Evolutionary conservation across 495 filamentous ascomycete species (phyloP), one percentile per base, ranked within the genome.

Genomic region (Aspergillus haitiensis): DNA sequence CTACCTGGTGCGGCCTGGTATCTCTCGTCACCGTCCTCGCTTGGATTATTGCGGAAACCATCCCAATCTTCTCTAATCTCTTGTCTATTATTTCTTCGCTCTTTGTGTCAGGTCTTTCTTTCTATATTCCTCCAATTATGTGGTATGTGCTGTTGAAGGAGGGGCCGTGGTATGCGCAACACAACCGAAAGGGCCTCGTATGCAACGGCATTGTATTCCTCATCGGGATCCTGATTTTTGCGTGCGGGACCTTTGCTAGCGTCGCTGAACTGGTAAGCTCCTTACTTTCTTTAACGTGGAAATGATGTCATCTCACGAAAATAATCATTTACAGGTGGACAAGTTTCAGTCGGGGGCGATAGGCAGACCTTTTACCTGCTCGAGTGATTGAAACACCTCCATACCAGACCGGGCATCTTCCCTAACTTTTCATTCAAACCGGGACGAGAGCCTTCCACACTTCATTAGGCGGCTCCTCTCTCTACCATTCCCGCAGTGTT

Each of bases 41-140:
- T 4, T 90, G 83, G 76, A 64, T 88, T 54, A 82, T 89, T 64
- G 86, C 85, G 51, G 82, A 86, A 61, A 81, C 83, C 16, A 86
- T 90, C 49, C 87, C 87, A 3, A 82, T 86, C 77, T 89, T 89
- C 73, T 80, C 78, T 58, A 79, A 83, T 51, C 66, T 89, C 56
- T 70, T 89, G 13, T 78, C 79, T 50, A 81, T 83, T 66, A 77
- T 78, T 48, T 85, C 84, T n/a, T 74, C 84, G 1, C 76, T 88
- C 45, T 88, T 88, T 65, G 73, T 85, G 58, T 85, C 82, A 31
- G 84, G 83, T 57, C 88, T 88, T 66, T 84, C 81, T 40, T 88
- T 86, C 63, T 84, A 85, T 67, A 78, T 88, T 64, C 84, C 85
- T 0, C 82, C 83, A 34, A 67, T 82, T 33, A 84, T 88, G 73